Evolutionary conservation across 169 alveolate species (phyloP), one percentile per base, ranked within the genome.

Genomic region (Eimeria necatrix): DNA sequence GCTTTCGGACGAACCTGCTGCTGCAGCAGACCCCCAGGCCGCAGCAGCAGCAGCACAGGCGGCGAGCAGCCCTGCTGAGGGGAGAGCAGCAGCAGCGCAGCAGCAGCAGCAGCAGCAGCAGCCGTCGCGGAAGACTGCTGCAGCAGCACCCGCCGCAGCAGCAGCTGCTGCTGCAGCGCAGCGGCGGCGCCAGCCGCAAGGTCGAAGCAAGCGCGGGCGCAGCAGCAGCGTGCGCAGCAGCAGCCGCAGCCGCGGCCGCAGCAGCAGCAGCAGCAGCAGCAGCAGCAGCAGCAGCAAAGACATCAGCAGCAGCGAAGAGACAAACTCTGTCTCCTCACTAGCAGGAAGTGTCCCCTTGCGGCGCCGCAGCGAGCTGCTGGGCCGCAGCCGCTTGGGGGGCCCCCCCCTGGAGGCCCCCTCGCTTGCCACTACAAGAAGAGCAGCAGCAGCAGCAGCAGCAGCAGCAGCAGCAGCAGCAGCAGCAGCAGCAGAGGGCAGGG

Each of bases 211-310:
- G 41, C 59, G 60, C 3, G 59, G 22, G 16, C 76, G 71, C 22
- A 61, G 89, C 71, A 51, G 71, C 59, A 68, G 48, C n/a, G n/a
- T n/a, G n/a, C n/a, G n/a, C n/a, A n/a, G n/a, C n/a, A n/a, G n/a
- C n/a, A 51, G 71, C 32, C 2, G 70, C 8, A 49, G 70, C 20
- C 5, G 88, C 4, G 20, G 88, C 20, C 49, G 88, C 71, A 41
- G 52, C 53, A 9, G 84, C 20, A 51, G 84, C 41, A 9, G 84
- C 74, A 41, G 81, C 70, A 4, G 92, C 41, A 4, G 49, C 41
- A 48, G 81, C 60, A 48, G 93, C 53, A 61, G 93, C 70, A 61
- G 81, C 70, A 60, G 93, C 48, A 48, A 48, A 52, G 81, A 60
- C n/a, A 16, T 49, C 9, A 52, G 52, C 56, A 22, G 14, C 6